phyloP scores from a whole-genome alignment of 1,139 yeast genomes.

The Suhomyces panamericanus region DNA sequence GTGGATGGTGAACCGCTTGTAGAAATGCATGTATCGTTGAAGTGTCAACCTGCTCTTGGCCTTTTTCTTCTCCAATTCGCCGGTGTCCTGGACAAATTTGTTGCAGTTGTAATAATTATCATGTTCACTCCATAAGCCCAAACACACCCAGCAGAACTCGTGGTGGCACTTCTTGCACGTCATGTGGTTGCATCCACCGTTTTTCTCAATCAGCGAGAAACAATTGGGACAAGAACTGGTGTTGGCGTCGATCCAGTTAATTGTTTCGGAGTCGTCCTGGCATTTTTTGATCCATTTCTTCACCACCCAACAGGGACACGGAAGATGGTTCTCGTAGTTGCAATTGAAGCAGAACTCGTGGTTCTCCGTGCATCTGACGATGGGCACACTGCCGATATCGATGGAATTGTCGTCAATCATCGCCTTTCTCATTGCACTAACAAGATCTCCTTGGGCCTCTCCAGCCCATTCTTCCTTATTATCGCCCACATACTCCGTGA shows the following conservation, averaged over 20 bases:
- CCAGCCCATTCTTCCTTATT: constrained; percentile 30
- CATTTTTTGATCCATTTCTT: constrained; percentile 78
- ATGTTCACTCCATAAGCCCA: constrained; percentile 76
- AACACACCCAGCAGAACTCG: constrained; percentile 95
- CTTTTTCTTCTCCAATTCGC: constrained; percentile 32
- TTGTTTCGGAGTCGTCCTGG: constrained; percentile 84
- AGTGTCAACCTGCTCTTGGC: constrained; percentile 44
- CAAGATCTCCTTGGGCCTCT: constrained; percentile 14
- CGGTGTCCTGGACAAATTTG: constrained; percentile 39
- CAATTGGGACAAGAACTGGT: constrained; percentile 84
- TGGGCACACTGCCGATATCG: constrained; percentile 19
- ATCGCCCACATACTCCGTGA: constrained; percentile 37
- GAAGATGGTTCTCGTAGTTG: constrained; percentile 74
- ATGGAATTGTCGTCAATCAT: constrained; percentile 14
- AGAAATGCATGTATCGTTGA: constrained; percentile 74
- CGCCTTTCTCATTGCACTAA: constrained; percentile 10
- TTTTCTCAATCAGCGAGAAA: constrained; percentile 61
- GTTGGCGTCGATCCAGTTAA: constrained; percentile 85
- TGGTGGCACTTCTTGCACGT: constrained; percentile 72
- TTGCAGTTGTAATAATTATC: constrained; percentile 70
- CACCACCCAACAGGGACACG: constrained; percentile 75
- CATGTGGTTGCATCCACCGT: constrained; percentile 98
- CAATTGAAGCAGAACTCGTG: constrained; percentile 84
- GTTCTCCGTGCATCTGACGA: constrained; percentile 62
- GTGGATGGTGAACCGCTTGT: constrained; percentile 74